Evolutionary conservation across 1,284 basidiomycete species (phyloP), one percentile per base, ranked within the genome.

Genomic region (Psilocybe mexicana): DNA sequence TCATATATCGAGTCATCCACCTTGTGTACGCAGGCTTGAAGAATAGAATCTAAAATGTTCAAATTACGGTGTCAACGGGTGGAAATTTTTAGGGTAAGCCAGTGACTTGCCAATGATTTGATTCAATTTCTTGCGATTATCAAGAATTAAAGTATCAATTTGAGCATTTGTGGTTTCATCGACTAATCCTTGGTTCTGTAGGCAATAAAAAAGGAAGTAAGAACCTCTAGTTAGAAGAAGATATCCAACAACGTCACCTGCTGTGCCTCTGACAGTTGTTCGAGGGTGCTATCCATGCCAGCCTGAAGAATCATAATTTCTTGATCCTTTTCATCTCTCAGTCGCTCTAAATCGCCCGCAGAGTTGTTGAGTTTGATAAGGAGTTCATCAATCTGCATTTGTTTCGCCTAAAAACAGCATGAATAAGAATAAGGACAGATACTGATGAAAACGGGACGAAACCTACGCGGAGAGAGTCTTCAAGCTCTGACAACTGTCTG

Each of bases 1-100:
- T 98, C 96, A 76, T 98, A 99, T 67, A 98, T 92, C 2, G 93
- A 86, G 71, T 98, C 96, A 69, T 99, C 97, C 48, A 99, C 87
- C 75, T 98, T 98, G 66, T 96, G 92, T 38, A 96, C 93, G 70
- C 96, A 98, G 7, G 94, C 93, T 73, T 97, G 93, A 35, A 99
- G 79, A 70, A 99, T 98, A 2, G 97, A 99, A 76, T 99, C 94
- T 93, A 63, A 23, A 40, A 50, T 26, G 14, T 8, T 40, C 10
- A 6, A 40, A 45, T 43, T 14, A 40, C 42, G 25, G 42, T n/a
- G 14, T 26, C 38, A 12, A 36, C 45, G 6, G n/a, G 8, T 25
- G 25, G 43, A 58, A 61, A 59, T 26, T 42, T 24, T 30, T 14
- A 14, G n/a, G 3, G 55, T 26, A 40, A 4, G 30, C 8, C 8